Percentiles rank a stretch among this genome's conserved stretches.
These are phyloP conservation scores for Stentor coeruleus DNA, from an alignment of 73 alveolate genomes.

Conservation along the genomic window DNA sequence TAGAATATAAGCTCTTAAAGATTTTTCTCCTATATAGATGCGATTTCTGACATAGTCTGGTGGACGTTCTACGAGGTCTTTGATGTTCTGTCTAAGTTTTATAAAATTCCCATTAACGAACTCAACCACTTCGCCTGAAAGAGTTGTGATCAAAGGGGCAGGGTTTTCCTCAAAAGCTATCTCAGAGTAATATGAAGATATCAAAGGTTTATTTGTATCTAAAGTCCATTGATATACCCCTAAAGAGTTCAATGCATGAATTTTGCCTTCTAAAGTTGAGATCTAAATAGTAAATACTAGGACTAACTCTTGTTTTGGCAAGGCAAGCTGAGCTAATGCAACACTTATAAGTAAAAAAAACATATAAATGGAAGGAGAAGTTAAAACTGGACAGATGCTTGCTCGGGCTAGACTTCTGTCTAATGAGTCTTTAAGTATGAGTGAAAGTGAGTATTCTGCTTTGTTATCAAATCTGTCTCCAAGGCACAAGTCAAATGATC, in stretches of 20 bases:
- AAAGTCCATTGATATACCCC: neutral
- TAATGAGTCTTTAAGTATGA: neutral
- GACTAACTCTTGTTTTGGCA: neutral
- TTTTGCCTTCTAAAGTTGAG: constrained; percentile 1
- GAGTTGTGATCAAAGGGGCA: neutral
- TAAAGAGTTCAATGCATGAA: neutral
- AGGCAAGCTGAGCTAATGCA: neutral
- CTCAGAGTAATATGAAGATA: neutral
- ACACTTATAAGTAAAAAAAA: neutral
- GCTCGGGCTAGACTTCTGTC: neutral
- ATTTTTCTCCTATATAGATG: neutral
- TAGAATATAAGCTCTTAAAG: neutral
- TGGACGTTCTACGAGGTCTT: neutral
- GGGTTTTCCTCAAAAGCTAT: neutral
- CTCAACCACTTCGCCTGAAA: neutral
- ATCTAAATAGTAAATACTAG: neutral
- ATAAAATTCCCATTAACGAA: neutral
- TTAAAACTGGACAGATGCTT: neutral
- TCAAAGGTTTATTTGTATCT: neutral
- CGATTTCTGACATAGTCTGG: neutral
- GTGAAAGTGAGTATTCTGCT: neutral
- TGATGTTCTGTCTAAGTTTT: neutral
- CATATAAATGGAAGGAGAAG: neutral
- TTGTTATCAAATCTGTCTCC: neutral
- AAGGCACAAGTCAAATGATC: neutral